Evolutionary conservation across 2,329 filamentous ascomycete species (phyloP), one percentile per base, ranked within the genome.

Genomic region (Pseudopithomyces maydicus): DNA sequence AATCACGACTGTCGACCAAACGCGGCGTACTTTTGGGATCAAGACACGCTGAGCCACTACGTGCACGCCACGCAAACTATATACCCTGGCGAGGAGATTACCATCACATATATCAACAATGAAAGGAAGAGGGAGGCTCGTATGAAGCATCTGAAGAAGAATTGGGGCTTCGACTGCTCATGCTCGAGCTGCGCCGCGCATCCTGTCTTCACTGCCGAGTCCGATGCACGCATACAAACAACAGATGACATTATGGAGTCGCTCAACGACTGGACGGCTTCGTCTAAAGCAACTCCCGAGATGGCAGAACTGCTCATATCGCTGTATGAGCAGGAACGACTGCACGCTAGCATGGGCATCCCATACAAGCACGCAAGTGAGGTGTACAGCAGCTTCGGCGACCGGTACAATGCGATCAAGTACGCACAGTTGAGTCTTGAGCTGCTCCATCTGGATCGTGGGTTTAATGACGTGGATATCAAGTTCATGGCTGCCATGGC

Each of bases 41-140:
- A 69, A 20, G 53, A 69, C 17, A 73, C 69, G 10, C 55, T 80
- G 45, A 75, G 71, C 14, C 77, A 79, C 51, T 70, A 75, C 52
- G 74, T 79, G 6, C 73, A 78, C 43, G 77, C 76, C 1, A 71
- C 74, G 14, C 64, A 72, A 32, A 68, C 70, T n/a, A 77, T 78
- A 45, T 59, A 66, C 23, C 66, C 72, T 0, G 76, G 76, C 48
- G 71, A 78, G 55, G 78, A 80, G 54, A 76, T 80, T 36, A 78
- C 73, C 0, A 78, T 79, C 53, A 77, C 77, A 5, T 80, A 79
- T 55, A 72, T 78, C 22, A 73, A 77, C 58, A 72, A 75, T 41
- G 73, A 78, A 52, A 61, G 66, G 17, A 53, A 58, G 6, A 64
- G 74, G 1, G 60, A 58, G 1, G 64, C 64, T 19, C 71, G 78